phyloP scores from a whole-genome alignment of 257 asterid genomes.

The Solanum pimpinellifolium region DNA sequence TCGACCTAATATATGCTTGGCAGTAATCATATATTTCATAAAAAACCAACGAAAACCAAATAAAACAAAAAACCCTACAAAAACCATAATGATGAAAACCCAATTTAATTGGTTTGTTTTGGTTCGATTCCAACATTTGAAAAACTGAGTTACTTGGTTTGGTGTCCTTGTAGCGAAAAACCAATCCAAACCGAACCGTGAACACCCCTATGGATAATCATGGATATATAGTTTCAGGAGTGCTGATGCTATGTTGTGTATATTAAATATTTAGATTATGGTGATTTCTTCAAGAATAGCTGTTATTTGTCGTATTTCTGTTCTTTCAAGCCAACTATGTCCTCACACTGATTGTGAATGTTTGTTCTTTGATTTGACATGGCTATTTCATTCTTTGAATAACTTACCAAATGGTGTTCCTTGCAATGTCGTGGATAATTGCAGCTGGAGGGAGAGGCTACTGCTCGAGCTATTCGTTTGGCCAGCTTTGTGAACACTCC shows the following conservation, averaged over 20 bases:
- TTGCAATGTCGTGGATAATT: not conserved
- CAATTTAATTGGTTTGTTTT: not conserved
- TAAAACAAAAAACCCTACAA: not conserved
- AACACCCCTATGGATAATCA: not conserved
- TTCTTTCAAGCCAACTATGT: not conserved
- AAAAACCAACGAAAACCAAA: not conserved
- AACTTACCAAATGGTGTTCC: not conserved
- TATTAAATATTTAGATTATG: not conserved
- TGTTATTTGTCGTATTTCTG: not conserved
- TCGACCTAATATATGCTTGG: not conserved
- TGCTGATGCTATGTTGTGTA: not conserved
- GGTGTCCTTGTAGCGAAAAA: not conserved
- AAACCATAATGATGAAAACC: not conserved
- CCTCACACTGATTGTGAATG: not conserved
- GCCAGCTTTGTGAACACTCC: slow-evolving; percentile 95
- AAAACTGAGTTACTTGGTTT: not conserved
- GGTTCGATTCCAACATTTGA: not conserved
- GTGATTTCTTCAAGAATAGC: not conserved
- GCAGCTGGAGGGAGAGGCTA: slow-evolving; percentile 97
- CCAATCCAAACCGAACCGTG: not conserved
- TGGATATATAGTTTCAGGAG: not conserved
- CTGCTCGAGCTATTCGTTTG: slow-evolving; percentile 85
- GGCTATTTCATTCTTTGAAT: not conserved
- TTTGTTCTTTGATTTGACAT: not conserved
- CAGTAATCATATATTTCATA: not conserved